phyloP scores from a whole-genome alignment of 176 grass and related monocot species.

The Areca catechu region DNA sequence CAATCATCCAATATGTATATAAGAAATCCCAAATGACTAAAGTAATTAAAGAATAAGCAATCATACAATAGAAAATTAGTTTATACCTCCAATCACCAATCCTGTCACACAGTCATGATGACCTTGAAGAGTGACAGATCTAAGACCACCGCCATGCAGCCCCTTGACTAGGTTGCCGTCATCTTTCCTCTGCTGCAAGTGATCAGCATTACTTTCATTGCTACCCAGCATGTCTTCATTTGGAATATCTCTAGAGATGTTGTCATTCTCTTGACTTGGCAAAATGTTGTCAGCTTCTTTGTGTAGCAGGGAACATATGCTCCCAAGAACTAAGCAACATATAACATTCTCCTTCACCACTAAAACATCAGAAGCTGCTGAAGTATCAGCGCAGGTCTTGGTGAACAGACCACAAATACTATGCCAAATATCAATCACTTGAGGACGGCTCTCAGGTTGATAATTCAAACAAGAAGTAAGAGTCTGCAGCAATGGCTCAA shows the following conservation, averaged over 20 bases:
- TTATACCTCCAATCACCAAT: constrained; percentile 75
- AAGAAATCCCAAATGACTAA: too few species aligned
- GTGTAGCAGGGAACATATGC: constrained; percentile 28
- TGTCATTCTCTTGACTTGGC: constrained; percentile 14
- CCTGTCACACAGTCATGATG: constrained; percentile 83
- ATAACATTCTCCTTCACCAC: constrained; percentile 28
- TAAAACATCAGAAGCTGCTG: constrained; percentile 28
- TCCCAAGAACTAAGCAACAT: constrained; percentile 38
- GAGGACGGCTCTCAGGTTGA: constrained; percentile 44
- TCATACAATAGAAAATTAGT: not conserved
- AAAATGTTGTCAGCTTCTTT: constrained; percentile 19
- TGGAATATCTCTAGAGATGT: constrained; percentile 12
- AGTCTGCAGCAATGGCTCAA: constrained; percentile 37
- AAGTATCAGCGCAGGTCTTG: constrained; percentile 21
- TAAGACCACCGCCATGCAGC: constrained; percentile 14
- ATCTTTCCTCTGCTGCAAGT: constrained; percentile 11
- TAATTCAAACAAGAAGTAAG: constrained; percentile 50
- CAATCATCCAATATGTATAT: not conserved
- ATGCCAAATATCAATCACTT: constrained; percentile 44
- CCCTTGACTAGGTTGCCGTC: constrained; percentile 16
- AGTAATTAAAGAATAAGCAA: too few species aligned
- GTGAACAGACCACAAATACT: constrained; percentile 27
- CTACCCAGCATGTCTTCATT: constrained; percentile 18
- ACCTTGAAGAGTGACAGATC: constrained; percentile 37
- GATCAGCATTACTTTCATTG: constrained; percentile 11